These are phyloP conservation scores for Fagus crenata DNA, from an alignment of 306 rosid species.

Conservation along the genomic window DNA sequence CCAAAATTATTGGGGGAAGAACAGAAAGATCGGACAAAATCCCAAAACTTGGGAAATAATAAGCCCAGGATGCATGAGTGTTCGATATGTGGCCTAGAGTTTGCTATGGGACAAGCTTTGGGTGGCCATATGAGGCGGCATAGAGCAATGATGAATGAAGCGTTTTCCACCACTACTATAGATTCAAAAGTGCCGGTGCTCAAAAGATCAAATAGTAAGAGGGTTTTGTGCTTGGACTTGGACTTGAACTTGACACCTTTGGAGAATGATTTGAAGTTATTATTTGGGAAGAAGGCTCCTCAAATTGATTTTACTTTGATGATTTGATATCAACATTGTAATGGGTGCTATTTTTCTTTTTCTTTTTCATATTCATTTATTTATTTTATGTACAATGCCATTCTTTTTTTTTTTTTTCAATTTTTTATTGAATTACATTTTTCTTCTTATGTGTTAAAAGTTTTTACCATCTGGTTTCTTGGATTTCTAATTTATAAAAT, in stretches of 20 bases:
- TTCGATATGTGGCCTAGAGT: constrained; percentile 60
- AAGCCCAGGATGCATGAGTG: constrained; percentile 60
- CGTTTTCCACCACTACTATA: constrained; percentile 22
- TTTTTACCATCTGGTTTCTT: neutral
- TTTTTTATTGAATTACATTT: neutral
- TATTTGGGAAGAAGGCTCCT: constrained; percentile 62
- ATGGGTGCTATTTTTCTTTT: neutral
- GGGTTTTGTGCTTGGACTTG: constrained; percentile 60
- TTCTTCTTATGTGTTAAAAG: neutral
- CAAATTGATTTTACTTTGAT: constrained; percentile 41
- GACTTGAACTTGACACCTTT: constrained; percentile 81
- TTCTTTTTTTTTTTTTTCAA: neutral
- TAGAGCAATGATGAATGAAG: constrained; percentile 32
- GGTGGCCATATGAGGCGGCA: constrained; percentile 95
- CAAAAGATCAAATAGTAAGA: constrained; percentile 52
- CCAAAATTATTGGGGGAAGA: constrained; percentile 24
- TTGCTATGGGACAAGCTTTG: constrained; percentile 75
- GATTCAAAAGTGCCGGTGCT: constrained; percentile 46
- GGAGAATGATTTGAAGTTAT: constrained; percentile 70
- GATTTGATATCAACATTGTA: neutral
- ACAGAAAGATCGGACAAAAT: constrained; percentile 18
- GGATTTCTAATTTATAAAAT: neutral
- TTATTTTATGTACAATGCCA: neutral
- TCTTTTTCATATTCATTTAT: neutral
- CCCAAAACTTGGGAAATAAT: constrained; percentile 16